Evolutionary conservation across 1,284 basidiomycete genomes (phyloP).

Genomic region (Leccinum olivaceoglutinosum): DNA sequence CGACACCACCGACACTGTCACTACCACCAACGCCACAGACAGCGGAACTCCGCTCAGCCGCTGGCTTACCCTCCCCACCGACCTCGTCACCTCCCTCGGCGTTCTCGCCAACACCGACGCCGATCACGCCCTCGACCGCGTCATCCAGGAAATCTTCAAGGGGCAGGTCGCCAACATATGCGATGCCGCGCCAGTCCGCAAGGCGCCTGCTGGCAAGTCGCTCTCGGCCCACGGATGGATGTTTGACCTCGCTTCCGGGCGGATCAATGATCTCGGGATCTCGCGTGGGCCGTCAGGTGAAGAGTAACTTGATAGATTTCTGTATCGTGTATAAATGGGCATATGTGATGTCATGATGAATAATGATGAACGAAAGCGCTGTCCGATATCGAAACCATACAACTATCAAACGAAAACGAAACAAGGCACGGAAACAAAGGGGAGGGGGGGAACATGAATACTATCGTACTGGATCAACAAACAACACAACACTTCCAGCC

Average conservation of each 20-base stretch:
- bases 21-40: background rate
- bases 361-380: background rate
- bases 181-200: conserved; percentile 53
- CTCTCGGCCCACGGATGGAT: conserved; percentile 54
- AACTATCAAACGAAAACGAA: background rate
- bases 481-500: too few relatives aligned
- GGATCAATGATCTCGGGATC: conserved; percentile 64
- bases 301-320: background rate
- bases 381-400: background rate
- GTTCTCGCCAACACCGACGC: conserved; percentile 28
- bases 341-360: background rate
- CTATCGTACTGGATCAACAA: too few relatives aligned
- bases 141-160: conserved; percentile 78
- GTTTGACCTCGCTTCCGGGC: conserved; percentile 70
- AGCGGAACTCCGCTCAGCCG: conserved; percentile 35
- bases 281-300: conserved; percentile 24
- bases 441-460: too few relatives aligned
- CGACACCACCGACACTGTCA: background rate
- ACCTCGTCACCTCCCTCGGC: conserved; percentile 47
- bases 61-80: conserved; percentile 71
- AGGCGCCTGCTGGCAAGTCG: conserved; percentile 59
- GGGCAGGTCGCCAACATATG: conserved; percentile 71
- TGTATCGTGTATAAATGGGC: background rate
- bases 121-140: conserved; percentile 43
- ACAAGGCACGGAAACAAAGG: background rate